Percentiles rank a stretch among this genome's conserved stretches.
Evolutionary conservation across 345 rosid species (phyloP).

Genomic region (Pugionium dolabratum): DNA sequence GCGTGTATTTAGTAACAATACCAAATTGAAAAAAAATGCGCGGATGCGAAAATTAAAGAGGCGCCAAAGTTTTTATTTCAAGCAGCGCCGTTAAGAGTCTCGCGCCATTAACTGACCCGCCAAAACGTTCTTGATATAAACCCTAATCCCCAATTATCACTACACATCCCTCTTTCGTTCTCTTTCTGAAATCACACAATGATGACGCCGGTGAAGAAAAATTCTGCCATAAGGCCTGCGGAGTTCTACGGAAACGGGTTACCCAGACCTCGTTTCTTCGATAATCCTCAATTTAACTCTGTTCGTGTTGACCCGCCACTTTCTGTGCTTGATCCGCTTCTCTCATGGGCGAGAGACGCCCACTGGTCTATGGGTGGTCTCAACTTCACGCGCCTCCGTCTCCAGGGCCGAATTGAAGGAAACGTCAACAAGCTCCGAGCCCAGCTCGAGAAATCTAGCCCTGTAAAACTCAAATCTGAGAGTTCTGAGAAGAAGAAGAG

Average conservation of each 20-base stretch:
- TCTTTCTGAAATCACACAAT: slow-evolving; percentile 20
- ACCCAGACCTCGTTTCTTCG: slow-evolving; percentile 83
- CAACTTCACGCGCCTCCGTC: slow-evolving; percentile 78
- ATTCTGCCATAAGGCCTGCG: slow-evolving; percentile 45
- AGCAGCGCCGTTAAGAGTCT: slow-evolving; percentile 36
- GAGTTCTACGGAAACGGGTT: slow-evolving; percentile 91
- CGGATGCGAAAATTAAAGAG: slow-evolving; percentile 26
- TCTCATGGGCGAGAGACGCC: slow-evolving; percentile 88
- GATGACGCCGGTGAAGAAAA: slow-evolving; percentile 52
- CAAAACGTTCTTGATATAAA: slow-evolving; percentile 20
- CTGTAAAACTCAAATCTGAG: neutral
- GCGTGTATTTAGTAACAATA: too few relatives aligned
- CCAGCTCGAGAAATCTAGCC: slow-evolving; percentile 44
- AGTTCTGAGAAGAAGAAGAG: slow-evolving; percentile 23
- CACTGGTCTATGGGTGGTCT: slow-evolving; percentile 99
- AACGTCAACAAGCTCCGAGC: slow-evolving; percentile 54
- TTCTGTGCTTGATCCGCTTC: slow-evolving; percentile 70
- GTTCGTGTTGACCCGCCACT: slow-evolving; percentile 74
- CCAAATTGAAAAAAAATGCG: slow-evolving; percentile 21
- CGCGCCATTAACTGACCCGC: slow-evolving; percentile 33
- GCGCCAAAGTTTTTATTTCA: slow-evolving; percentile 28
- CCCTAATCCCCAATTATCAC: slow-evolving; percentile 2
- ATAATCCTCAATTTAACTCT: slow-evolving; percentile 47
- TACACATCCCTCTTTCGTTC: slow-evolving; percentile 7
- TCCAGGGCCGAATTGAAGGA: slow-evolving; percentile 91